phyloP scores from a whole-genome alignment of 768 basidiomycete species.

The Postia placenta region DNA sequence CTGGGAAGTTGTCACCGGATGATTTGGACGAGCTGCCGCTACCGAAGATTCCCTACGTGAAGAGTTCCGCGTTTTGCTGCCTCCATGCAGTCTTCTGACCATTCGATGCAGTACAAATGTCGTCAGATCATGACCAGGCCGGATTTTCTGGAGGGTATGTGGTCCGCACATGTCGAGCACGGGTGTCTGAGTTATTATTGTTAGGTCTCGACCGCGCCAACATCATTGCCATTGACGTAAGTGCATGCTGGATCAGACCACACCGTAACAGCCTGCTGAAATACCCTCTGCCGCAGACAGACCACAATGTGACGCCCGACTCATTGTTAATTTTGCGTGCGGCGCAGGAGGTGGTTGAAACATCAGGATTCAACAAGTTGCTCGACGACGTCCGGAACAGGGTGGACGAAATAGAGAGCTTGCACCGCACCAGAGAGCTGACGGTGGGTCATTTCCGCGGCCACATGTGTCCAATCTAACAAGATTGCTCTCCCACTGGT shows the following conservation, averaged over 20 bases:
- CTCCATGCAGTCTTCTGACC: constrained; percentile 2
- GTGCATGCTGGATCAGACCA: constrained; percentile 16
- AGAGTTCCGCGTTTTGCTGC: constrained; percentile 12
- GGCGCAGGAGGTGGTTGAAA: constrained; percentile 61
- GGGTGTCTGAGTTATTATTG: constrained; percentile 1
- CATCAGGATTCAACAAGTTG: constrained; percentile 75
- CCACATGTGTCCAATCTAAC: neutral
- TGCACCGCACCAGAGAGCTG: constrained; percentile 73
- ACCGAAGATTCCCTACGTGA: constrained; percentile 59
- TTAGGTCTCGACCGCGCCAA: constrained; percentile 61
- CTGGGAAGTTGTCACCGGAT: constrained; percentile 27
- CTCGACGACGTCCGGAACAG: constrained; percentile 68
- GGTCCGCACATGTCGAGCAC: constrained; percentile 1
- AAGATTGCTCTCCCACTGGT: neutral
- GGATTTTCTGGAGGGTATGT: constrained; percentile 72
- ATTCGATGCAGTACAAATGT: constrained; percentile 48
- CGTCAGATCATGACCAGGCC: constrained; percentile 79
- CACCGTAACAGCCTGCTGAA: constrained; percentile 5
- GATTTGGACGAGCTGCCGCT: constrained; percentile 42
- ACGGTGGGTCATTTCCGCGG: constrained; percentile 41
- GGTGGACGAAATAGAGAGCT: constrained; percentile 82
- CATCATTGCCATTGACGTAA: constrained; percentile 75
- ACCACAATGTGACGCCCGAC: constrained; percentile 76
- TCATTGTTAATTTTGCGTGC: constrained; percentile 72
- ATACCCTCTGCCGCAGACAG: constrained; percentile 36